These are phyloP conservation scores for Leishmania martiniquensis DNA, from an alignment of 208 protist genomes.

Conservation along the genomic window DNA sequence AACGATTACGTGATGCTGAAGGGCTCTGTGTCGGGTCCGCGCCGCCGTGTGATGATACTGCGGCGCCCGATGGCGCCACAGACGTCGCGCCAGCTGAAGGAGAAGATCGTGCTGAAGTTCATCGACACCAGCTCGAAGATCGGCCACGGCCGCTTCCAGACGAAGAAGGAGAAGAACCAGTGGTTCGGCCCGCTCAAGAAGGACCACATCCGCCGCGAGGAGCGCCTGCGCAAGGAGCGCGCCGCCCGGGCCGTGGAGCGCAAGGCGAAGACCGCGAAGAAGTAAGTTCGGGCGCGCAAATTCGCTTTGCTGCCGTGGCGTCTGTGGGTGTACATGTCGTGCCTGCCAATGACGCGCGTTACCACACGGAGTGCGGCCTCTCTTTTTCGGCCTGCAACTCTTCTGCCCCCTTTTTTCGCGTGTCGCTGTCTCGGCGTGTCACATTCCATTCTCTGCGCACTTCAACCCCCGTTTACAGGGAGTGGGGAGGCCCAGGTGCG, in stretches of 20 bases:
- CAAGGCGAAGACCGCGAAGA: conserved; percentile 58
- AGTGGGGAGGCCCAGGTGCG: neutral
- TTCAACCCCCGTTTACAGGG: neutral
- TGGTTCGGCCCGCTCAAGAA: conserved; percentile 97
- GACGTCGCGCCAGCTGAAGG: conserved; percentile 85
- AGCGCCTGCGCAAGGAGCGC: conserved; percentile 87
- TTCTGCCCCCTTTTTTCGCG: neutral
- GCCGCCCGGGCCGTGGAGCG: conserved; percentile 77
- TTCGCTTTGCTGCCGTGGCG: neutral
- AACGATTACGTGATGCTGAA: conserved; percentile 99
- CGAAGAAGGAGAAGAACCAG: conserved; percentile 96
- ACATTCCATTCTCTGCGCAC: neutral
- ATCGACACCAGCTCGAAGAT: conserved; percentile 99
- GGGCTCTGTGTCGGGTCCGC: conserved; percentile 93
- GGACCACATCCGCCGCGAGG: conserved; percentile 83
- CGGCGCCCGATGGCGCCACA: conserved; percentile 95
- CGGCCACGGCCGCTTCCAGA: conserved; percentile 99
- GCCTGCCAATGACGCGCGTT: neutral
- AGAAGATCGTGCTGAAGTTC: conserved; percentile 98
- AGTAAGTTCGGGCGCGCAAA: neutral
- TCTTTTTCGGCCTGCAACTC: neutral
- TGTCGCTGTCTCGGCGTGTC: too few relatives aligned
- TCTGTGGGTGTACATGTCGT: neutral
- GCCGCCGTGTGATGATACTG: conserved; percentile 98
- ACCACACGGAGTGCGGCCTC: neutral